Conservation (phyloP, 148 eudicot genomes). For the Silene conica region DNA sequence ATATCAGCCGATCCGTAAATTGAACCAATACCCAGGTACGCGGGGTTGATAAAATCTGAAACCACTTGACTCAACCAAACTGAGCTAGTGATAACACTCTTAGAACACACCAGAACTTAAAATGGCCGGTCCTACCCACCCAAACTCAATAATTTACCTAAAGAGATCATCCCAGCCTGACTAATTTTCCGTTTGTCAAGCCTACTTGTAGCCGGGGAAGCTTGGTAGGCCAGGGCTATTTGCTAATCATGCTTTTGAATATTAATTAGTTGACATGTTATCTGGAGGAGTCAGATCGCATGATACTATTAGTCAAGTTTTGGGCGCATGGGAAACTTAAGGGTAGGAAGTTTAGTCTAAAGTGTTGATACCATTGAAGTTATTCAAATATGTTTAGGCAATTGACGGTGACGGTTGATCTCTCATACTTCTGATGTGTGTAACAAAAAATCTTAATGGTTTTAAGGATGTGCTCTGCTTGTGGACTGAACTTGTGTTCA, state of each 20-base stretch:
- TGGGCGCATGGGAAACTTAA: not conserved
- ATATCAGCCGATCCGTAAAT: too few species aligned
- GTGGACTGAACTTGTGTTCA: not conserved
- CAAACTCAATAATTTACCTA: too few species aligned
- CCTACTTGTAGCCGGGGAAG: too few species aligned
- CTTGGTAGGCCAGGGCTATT: not conserved
- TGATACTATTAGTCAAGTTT: not conserved
- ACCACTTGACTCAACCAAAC: too few species aligned
- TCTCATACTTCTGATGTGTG: not conserved
- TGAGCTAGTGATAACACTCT: too few species aligned
- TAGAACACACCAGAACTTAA: too few species aligned
- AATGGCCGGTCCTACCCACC: too few species aligned
- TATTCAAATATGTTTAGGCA: not conserved
- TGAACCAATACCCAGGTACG: too few species aligned
- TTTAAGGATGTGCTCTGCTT: constrained; percentile 3
- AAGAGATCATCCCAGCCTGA: too few species aligned
- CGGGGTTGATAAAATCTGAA: too few species aligned
- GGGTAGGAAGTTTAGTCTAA: not conserved
- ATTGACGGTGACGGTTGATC: not conserved
- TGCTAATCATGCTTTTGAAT: not conserved
- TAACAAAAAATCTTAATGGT: not conserved
- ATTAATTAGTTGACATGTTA: not conserved
- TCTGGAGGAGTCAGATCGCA: not conserved
- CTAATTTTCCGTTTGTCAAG: too few species aligned
- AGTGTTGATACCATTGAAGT: not conserved